A percentile compares a stretch with the other conserved stretches of the same genome.
These are phyloP conservation scores for Fraxinus albicans DNA, from an alignment of 305 asterid species.

Conservation along the genomic window DNA sequence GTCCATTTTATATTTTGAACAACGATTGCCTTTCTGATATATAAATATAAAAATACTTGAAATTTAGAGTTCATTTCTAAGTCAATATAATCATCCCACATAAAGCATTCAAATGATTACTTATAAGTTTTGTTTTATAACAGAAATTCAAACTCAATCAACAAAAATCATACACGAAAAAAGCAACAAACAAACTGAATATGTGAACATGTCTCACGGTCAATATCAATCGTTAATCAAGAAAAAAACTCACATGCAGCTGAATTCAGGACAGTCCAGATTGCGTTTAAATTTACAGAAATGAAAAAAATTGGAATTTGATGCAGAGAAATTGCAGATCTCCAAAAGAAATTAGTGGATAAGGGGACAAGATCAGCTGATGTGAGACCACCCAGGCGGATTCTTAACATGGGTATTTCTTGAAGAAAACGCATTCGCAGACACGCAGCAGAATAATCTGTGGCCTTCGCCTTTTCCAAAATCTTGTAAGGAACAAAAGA, in stretches of 20 bases:
- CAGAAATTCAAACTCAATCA: constrained; percentile 11
- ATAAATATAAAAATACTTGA: not conserved
- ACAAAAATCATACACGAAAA: not conserved
- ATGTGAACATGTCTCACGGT: not conserved
- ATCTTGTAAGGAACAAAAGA: constrained; percentile 15
- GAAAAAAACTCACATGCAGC: constrained; percentile 28
- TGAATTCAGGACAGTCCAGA: constrained; percentile 22
- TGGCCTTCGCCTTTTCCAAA: constrained; percentile 8
- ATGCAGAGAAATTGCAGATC: constrained; percentile 36
- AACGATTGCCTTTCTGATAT: not conserved
- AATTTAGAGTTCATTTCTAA: constrained; percentile 3
- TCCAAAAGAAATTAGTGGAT: constrained; percentile 25
- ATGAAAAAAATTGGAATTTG: constrained; percentile 5
- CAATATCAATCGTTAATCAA: not conserved
- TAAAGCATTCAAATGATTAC: not conserved
- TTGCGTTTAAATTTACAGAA: constrained; percentile 2
- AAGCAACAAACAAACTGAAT: not conserved
- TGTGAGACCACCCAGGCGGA: constrained; percentile 38
- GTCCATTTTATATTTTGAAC: not conserved
- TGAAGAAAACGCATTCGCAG: constrained; percentile 30
- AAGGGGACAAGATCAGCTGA: constrained; percentile 43
- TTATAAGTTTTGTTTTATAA: not conserved
- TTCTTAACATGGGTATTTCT: constrained; percentile 30
- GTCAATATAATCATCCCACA: not conserved
- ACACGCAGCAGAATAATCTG: constrained; percentile 38